These are phyloP conservation scores for Cajanus cajan DNA, from an alignment of 306 rosid species.

Conservation along the genomic window DNA sequence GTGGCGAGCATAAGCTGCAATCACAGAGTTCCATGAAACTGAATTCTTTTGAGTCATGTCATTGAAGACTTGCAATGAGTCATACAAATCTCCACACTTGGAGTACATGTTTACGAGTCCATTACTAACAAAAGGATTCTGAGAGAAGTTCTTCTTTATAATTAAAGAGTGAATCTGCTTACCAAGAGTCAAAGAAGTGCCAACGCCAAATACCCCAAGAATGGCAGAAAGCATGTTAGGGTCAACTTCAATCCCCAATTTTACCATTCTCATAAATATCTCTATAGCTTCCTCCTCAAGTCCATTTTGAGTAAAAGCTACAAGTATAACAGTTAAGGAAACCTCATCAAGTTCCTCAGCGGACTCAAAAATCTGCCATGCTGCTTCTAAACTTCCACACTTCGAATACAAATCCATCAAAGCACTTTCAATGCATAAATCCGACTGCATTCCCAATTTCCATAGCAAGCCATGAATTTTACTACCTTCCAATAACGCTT, in stretches of 20 bases:
- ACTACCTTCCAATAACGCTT: constrained; percentile 64
- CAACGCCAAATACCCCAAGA: constrained; percentile 82
- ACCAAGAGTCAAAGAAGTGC: constrained; percentile 72
- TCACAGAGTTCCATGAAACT: constrained; percentile 85
- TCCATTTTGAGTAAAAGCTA: constrained; percentile 86
- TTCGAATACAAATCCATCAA: constrained; percentile 91
- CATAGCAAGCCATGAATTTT: constrained; percentile 76
- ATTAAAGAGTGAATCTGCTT: constrained; percentile 68
- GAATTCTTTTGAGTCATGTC: constrained; percentile 59
- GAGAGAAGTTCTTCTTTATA: constrained; percentile 58
- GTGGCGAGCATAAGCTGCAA: constrained; percentile 84
- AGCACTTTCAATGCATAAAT: constrained; percentile 75
- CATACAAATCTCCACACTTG: constrained; percentile 73
- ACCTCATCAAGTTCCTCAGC: constrained; percentile 74
- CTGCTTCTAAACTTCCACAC: constrained; percentile 67
- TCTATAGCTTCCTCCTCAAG: constrained; percentile 79
- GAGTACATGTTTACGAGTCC: constrained; percentile 96
- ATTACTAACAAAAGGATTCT: constrained; percentile 66
- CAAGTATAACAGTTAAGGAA: constrained; percentile 82
- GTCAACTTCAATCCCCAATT: constrained; percentile 62
- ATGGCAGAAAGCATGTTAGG: constrained; percentile 69
- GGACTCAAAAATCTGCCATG: constrained; percentile 70
- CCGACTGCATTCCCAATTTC: constrained; percentile 78
- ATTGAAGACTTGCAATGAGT: constrained; percentile 54
- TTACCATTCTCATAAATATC: constrained; percentile 68